Conservation (phyloP, 345 rosid species). For the Schrenkiella parvula region DNA sequence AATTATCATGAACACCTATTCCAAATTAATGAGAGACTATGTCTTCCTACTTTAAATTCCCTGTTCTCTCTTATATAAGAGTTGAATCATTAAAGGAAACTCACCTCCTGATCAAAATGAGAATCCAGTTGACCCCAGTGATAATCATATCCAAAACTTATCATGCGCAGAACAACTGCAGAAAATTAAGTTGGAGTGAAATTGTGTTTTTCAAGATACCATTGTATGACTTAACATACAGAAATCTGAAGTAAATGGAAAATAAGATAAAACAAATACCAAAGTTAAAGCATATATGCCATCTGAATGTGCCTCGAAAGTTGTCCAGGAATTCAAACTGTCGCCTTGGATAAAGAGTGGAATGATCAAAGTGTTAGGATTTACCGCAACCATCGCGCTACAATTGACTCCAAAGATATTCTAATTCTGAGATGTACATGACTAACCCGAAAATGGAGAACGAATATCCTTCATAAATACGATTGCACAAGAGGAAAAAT, state of each 20-base stretch:
- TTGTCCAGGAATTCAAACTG: conserved; percentile 72
- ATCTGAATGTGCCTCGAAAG: conserved; percentile 81
- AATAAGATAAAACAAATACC: conserved; percentile 44
- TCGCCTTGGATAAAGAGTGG: conserved; percentile 38
- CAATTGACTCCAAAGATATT: background rate
- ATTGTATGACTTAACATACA: background rate
- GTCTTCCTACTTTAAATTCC: background rate
- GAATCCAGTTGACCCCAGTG: conserved; percentile 62
- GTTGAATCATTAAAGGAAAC: background rate
- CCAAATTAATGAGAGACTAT: background rate
- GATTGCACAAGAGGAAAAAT: conserved; percentile 71
- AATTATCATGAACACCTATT: background rate
- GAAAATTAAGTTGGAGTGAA: background rate
- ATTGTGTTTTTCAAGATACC: background rate
- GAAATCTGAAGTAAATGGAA: background rate
- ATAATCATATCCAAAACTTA: conserved; percentile 92
- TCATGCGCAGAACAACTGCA: conserved; percentile 81
- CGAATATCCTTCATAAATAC: conserved; percentile 82
- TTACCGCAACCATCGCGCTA: background rate
- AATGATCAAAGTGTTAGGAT: background rate
- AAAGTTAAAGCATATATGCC: conserved; percentile 97
- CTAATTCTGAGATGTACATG: background rate
- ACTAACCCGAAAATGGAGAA: conserved; percentile 85
- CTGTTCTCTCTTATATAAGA: background rate
- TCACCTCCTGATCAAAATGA: conserved; percentile 67